Percentiles rank a stretch among this genome's conserved stretches.
These are phyloP conservation scores for Boletellus emodensis DNA, from an alignment of 768 basidiomycete genomes.

Conservation along the genomic window DNA sequence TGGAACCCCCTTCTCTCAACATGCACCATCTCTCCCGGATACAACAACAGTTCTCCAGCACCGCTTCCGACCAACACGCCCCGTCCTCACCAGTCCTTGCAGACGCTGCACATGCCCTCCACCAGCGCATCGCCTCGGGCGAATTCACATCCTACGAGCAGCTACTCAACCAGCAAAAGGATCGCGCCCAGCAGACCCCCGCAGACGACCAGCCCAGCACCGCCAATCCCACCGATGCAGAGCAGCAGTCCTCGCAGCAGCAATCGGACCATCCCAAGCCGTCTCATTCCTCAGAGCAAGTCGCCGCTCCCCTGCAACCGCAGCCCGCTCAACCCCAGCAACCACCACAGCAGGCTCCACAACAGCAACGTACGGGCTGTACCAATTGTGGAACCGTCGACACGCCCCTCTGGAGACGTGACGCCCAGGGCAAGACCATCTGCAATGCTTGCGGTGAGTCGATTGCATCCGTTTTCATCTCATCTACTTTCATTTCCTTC, in stretches of 20 bases:
- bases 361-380: slow-evolving; percentile 46
- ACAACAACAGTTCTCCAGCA: slow-evolving; percentile 41
- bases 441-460: slow-evolving; percentile 89
- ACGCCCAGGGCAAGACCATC: slow-evolving; percentile 74
- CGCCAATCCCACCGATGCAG: slow-evolving; percentile 9
- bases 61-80: slow-evolving; percentile 30
- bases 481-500: slow-evolving; percentile 33
- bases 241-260: slow-evolving; percentile 13
- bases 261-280: slow-evolving; percentile 13
- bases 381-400: slow-evolving; percentile 73
- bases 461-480: slow-evolving; percentile 28
- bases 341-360: slow-evolving; percentile 28
- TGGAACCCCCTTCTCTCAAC: slow-evolving; percentile 50
- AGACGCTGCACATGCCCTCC: slow-evolving; percentile 25
- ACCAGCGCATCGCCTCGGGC: slow-evolving; percentile 26
- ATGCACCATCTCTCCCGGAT: slow-evolving; percentile 51
- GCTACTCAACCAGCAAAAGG: slow-evolving; percentile 29
- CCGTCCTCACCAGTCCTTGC: slow-evolving; percentile 18
- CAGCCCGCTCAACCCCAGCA: slow-evolving; percentile 22
- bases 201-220: slow-evolving; percentile 13
- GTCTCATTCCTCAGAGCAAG: slow-evolving; percentile 21
- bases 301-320: slow-evolving; percentile 25
- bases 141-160: slow-evolving; percentile 32
- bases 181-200: slow-evolving; percentile 21
- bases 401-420: slow-evolving; percentile 84